Evolutionary conservation across 2,329 filamentous ascomycete genomes (phyloP).

Genomic region (Penicillium sp.): DNA sequence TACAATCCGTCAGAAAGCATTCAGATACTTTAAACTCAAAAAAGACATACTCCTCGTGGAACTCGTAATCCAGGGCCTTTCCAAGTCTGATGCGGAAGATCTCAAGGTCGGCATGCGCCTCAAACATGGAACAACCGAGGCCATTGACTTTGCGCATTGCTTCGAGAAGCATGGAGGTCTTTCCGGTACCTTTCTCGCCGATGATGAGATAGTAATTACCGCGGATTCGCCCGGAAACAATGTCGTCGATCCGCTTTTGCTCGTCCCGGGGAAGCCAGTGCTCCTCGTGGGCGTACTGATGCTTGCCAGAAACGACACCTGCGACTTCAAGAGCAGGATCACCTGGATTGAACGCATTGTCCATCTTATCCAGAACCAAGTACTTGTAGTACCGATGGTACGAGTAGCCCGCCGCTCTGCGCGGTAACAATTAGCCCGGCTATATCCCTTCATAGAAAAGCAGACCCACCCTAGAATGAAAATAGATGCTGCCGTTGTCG

Average conservation of each 20-base stretch:
- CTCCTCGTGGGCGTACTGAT: constrained; percentile 44
- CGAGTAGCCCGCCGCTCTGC: constrained; percentile 61
- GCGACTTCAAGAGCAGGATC: constrained; percentile 84
- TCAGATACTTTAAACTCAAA: background rate
- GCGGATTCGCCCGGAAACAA: constrained; percentile 65
- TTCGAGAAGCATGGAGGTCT: constrained; percentile 93
- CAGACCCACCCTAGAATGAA: constrained; percentile 57
- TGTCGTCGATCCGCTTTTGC: constrained; percentile 74
- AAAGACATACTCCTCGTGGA: constrained; percentile 76
- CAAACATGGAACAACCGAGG: constrained; percentile 88
- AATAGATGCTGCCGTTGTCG: constrained; percentile 71
- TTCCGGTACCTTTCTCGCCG: constrained; percentile 93
- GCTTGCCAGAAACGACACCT: constrained; percentile 45
- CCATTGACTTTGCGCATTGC: constrained; percentile 91
- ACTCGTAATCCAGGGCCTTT: constrained; percentile 93
- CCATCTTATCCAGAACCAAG: constrained; percentile 86
- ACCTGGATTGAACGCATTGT: constrained; percentile 83
- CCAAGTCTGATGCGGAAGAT: constrained; percentile 91
- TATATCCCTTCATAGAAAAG: background rate
- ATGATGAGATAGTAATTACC: constrained; percentile 91
- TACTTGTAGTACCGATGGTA: constrained; percentile 86
- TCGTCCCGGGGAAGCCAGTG: constrained; percentile 83
- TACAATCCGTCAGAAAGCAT: constrained; percentile 10
- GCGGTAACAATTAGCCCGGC: background rate
- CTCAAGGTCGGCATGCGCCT: constrained; percentile 90